phyloP scores from a whole-genome alignment of 106 monocot species.

The Chionographis japonica region DNA sequence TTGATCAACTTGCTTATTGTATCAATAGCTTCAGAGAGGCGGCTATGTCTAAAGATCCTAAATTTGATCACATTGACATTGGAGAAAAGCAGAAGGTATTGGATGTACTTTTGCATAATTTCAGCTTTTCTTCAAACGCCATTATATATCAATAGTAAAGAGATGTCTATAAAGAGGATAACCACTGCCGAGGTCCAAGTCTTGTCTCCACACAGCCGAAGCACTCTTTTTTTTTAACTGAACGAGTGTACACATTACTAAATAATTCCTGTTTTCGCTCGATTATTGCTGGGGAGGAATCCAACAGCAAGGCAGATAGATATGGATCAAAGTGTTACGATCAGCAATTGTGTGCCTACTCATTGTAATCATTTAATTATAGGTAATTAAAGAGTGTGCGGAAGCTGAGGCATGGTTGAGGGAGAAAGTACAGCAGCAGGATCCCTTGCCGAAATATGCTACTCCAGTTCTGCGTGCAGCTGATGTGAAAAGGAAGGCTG shows the following conservation, averaged over 20 bases:
- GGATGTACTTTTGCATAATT: neutral
- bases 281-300: no score
- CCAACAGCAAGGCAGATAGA: no score
- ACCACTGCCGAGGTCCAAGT: no score
- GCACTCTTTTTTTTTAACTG: no score
- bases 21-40: constrained; percentile 79
- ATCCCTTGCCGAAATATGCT: constrained; percentile 64
- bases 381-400: constrained; percentile 73
- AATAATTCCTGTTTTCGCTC: no score
- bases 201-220: no score
- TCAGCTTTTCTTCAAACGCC: no score
- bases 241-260: no score
- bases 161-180: no score
- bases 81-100: constrained; percentile 90
- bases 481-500: constrained; percentile 71
- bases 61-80: constrained; percentile 90
- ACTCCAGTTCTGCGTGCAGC: constrained; percentile 48
- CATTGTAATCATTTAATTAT: neutral
- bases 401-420: constrained; percentile 76
- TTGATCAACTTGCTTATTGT: constrained; percentile 63
- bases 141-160: no score
- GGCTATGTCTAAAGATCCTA: constrained; percentile 69
- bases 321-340: no score
- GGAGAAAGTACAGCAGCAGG: constrained; percentile 81
- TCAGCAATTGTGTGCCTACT: neutral